Base-by-base conservation (phyloP, 495 filamentous ascomycete genomes). In the Talaromyces ruber region DNA sequence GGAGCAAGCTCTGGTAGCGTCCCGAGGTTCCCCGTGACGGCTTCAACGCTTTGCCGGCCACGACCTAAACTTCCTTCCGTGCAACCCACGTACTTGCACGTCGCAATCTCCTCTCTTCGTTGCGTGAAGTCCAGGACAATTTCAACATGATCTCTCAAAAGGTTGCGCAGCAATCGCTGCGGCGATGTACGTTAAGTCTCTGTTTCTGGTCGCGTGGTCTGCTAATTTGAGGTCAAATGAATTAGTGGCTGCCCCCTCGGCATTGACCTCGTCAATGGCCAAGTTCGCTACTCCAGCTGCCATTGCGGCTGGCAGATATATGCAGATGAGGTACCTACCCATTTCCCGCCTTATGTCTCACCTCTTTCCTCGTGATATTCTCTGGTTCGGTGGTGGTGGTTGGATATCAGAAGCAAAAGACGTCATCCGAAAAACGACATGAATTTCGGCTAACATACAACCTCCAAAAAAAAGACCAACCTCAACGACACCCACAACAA, bases 81-180 rank as follows among this genome's bases (percentile, higher is more conserved):
- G 26, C 51, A 54, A 18, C 24, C 54, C 34, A 16, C 26, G 12
- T 30, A 16, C 11, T 14, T 26, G 50, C 26, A 6, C 28, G 22
- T 57, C 54, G 22, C 54, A 26, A 54, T 28, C 51, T n/a, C 26
- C 22, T 24, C 51, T 54, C 51, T 54, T 28, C 47, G 24, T 28
- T 54, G 22, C 22, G 7, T 11, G 18, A 28, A 28, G 22, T 26
- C 14, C 16, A 21, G 51, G 26, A 54, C 16, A 30, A 34, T 30
- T 53, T 60, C 59, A 52, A 28, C 32, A 91, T 91, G 87, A 77
- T 84, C 70, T 81, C 83, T 64, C 85, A 87, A 69, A 83, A 87
- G 78, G 74, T 84, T 71, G 79, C 80, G 57, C 80, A 89, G 70
- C 84, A 84, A 70, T 84, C 85, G 70, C 74, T 87, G 75, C 84